Evolutionary conservation across 176 grass and related monocot genomes (phyloP), one percentile per base, ranked within the genome.

Genomic region (Aegilops umbellulata): DNA sequence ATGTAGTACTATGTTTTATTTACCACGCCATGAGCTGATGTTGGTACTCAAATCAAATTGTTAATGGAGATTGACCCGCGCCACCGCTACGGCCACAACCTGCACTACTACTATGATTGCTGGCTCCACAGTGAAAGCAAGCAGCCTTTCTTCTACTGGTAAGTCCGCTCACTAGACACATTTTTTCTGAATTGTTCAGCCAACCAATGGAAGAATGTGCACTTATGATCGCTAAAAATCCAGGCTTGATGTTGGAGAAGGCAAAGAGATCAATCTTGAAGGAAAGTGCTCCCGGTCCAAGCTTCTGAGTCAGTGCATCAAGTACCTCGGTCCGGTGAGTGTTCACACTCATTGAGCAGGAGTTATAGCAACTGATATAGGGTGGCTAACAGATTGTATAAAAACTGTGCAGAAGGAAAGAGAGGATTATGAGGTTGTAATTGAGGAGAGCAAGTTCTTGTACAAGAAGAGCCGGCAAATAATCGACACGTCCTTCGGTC

Each of bases 91-190:
- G 97, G 97, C 20, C 97, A 99, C 80, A 99, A 96, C 65, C 92
- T 99, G 15, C 94, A 91, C 69, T 96, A 88, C 69, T 99, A 99
- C 82, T 99, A 99, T 36, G 94, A 96, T 60, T 90, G 85, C 82
- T 99, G 97, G 97, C 85, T 96, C 16, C 49, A 53, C 16, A 53
- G 49, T 2, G 88, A 99, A 55, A 96, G 97, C 94, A 99, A 91
- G 70, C 90, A 99, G 30, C 94, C 97, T 1, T 99, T 99, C 87
- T 99, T 99, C 80, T 99, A 99, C 86, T 99, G 97, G 97, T 98
- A 38, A 60, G 49, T 22, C 69, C 0, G 2, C 16, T 19, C 49
- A 53, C 15, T 51, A 51, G 15, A 7, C 49, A 53, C 53, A 22
- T 24, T 44, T 84, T 24, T 44, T 84, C 61, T 80, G 23, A 83